These are phyloP conservation scores for Acer negundo DNA, from an alignment of 345 rosid species.

Conservation along the genomic window DNA sequence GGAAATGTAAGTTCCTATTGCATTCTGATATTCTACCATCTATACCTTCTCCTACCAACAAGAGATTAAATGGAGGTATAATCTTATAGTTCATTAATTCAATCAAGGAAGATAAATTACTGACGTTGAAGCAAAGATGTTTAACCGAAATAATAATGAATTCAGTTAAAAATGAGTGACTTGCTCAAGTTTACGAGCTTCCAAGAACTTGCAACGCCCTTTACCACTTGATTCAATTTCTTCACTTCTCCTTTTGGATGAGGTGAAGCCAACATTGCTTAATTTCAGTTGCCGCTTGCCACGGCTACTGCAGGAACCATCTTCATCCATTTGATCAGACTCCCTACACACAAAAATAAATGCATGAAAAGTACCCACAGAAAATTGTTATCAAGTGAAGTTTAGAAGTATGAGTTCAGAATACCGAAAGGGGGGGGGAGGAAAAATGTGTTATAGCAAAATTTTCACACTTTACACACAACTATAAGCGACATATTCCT, in stretches of 20 bases:
- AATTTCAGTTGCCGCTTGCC: conserved; percentile 71
- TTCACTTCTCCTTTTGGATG: conserved; percentile 66
- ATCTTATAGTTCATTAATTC: not conserved
- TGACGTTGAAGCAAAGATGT: not conserved
- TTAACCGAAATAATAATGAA: not conserved
- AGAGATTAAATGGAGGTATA: not conserved
- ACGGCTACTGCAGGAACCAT: conserved; percentile 36
- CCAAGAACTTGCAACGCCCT: conserved; percentile 89
- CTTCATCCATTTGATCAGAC: conserved; percentile 67
- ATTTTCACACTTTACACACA: not conserved
- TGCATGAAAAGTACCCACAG: no score
- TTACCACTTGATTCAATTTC: conserved; percentile 81
- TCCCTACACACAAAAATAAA: conserved; percentile 46
- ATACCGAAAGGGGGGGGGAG: not conserved
- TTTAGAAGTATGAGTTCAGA: not conserved
- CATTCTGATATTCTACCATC: not conserved
- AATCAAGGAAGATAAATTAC: not conserved
- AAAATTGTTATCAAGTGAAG: conserved; percentile 2
- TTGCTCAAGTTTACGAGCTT: conserved; percentile 76
- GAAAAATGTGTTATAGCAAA: not conserved
- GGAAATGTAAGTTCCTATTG: not conserved
- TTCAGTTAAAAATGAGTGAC: conserved; percentile 58
- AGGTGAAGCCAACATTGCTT: conserved; percentile 63
- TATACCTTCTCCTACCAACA: not conserved
- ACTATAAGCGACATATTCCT: not conserved